Base-by-base conservation (phyloP, 805 yeast species). In the Zygosaccharomyces kombuchaensis region DNA sequence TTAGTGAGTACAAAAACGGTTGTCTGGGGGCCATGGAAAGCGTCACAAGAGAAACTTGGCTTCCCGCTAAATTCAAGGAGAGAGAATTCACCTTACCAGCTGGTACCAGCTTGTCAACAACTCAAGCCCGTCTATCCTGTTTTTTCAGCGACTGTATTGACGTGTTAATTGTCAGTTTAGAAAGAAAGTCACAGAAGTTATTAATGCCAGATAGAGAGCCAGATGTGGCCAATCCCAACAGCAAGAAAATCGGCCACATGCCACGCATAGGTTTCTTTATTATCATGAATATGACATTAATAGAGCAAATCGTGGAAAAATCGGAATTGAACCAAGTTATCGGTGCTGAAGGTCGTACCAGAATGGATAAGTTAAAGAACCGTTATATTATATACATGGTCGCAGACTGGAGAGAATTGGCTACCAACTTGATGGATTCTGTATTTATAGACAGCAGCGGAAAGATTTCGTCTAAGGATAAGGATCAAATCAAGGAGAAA, bases 111-210 rank as follows among this genome's bases (percentile, higher is more conserved):
- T 40, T 50, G 21, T 48, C 32, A n/a, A 51, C 56, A 22, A 72
- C 81, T 1, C 67, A 69, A 19, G 76, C 74, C 45, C 64, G 84
- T 51, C 63, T 88, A 27, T 75, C 88, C 1, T 73, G 84, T 36
- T 90, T 76, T 58, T 76, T 80, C 49, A 77, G 89, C 42, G 98
- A 91, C 62, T 73, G 84, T 36, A 74, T 91, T 35, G 96, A 90
- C 62, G 80, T 82, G 36, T 74, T 87, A 21, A 73, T 82, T 60
- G 70, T 81, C 26, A 75, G 76, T 43, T 66, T 90, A 38, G 95
- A 85, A 60, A 69, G 78, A 42, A 75, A 75, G 52, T 78, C 85
- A 23, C 73, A 74, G 48, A 47, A 60, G 22, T 53, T 66, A 38
- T 56, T 75, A 38, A 52, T 46, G 50, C 58, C 59, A 21, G 48